These are phyloP conservation scores for Drosera spatulata DNA, from an alignment of 179 eudicot genomes.

Conservation along the genomic window DNA sequence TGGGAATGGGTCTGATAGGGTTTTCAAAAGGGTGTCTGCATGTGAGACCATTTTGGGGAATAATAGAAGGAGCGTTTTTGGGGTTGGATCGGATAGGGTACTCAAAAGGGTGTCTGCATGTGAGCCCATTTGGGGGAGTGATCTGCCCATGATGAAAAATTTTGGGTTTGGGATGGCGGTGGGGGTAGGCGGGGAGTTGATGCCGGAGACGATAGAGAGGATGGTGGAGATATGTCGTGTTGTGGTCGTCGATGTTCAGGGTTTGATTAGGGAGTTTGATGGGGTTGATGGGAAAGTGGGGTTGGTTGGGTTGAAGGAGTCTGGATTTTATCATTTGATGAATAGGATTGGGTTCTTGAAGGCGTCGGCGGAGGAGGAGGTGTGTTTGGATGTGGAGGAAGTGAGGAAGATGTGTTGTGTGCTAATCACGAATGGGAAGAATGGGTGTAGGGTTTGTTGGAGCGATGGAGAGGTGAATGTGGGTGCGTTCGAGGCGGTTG, in stretches of 20 bases:
- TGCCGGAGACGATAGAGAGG: conserved; percentile 58
- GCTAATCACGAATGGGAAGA: conserved; percentile 70
- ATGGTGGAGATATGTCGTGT: conserved; percentile 47
- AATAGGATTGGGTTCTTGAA: conserved; percentile 58
- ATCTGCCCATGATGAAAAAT: conserved; percentile 29
- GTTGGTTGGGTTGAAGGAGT: conserved; percentile 31
- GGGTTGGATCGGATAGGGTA: conserved; percentile 30
- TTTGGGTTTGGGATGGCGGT: conserved; percentile 78
- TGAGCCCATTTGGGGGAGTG: conserved; percentile 50
- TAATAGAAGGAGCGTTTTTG: too few relatives aligned
- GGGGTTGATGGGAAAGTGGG: conserved; percentile 57
- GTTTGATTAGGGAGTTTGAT: conserved; percentile 66
- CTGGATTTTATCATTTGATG: conserved; percentile 37
- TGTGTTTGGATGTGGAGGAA: conserved; percentile 62
- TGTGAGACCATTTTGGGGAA: not conserved
- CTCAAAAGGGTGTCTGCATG: conserved; percentile 61
- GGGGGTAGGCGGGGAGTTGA: conserved; percentile 82
- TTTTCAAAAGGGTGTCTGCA: conserved; percentile 2
- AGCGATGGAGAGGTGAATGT: conserved; percentile 49
- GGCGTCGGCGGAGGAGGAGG: conserved; percentile 85
- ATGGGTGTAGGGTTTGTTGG: conserved; percentile 74
- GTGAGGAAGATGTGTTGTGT: conserved; percentile 67
- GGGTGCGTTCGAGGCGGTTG: conserved; percentile 53
- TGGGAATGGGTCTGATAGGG: conserved; percentile 8
- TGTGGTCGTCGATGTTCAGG: conserved; percentile 79